Percentiles rank a stretch among this genome's conserved stretches.
phyloP scores from a whole-genome alignment of 2,329 filamentous ascomycete species.

The Penicillium sp. region DNA sequence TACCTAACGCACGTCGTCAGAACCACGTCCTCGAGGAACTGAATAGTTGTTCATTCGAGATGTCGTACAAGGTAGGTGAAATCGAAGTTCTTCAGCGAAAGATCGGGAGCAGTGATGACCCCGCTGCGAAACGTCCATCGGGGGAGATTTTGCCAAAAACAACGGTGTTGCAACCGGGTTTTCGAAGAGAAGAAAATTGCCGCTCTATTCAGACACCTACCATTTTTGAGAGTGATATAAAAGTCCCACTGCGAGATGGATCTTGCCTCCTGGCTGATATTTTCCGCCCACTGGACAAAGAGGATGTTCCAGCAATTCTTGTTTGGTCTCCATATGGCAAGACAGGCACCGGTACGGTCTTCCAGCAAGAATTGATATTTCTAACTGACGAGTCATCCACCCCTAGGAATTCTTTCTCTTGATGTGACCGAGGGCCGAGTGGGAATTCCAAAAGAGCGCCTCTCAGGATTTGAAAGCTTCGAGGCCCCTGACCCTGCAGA shows the following conservation, averaged over 20 bases:
- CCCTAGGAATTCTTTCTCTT: neutral
- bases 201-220: neutral
- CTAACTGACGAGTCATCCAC: neutral
- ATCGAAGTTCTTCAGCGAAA: neutral
- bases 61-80: neutral
- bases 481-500: neutral
- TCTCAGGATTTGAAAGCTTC: neutral
- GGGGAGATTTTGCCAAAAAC: neutral
- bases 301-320: neutral
- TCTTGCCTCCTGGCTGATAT: neutral
- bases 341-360: neutral
- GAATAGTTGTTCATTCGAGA: neutral
- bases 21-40: no score
- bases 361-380: neutral
- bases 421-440: neutral
- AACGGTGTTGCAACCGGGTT: neutral
- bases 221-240: neutral
- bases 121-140: neutral
- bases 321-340: neutral
- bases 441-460: neutral
- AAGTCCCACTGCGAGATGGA: neutral
- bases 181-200: neutral
- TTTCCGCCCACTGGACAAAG: neutral
- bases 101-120: neutral
- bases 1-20: no score